Base-by-base conservation (phyloP, 2,329 filamentous ascomycete genomes). In the Albifimbria verrucaria region DNA sequence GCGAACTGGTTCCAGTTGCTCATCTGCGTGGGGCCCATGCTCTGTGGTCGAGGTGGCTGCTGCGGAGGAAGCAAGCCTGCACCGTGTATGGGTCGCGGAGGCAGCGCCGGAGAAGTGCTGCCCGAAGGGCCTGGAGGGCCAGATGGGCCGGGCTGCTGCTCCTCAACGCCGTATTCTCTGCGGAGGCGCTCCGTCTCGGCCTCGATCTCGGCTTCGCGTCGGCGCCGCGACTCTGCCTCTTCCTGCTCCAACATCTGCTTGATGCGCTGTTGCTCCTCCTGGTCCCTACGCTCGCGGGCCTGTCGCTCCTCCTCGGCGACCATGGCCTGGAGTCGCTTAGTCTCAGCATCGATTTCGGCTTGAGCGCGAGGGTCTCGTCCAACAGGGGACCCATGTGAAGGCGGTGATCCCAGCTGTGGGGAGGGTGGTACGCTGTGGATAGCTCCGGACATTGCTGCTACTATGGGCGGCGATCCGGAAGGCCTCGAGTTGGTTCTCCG, bases 111-210 rank as follows among this genome's bases (percentile, higher is more conserved):
- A 17, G 65, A 63, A 2, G 68, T 60, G 32, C 52, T 57, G 49
- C 53, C 48, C 20, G 56, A 48, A 44, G 49, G 52, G n/a, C 57
- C 47, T n/a, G 52, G 56, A 46, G 57, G 72, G 10, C 45, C 11
- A n/a, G 44, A 43, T 21, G 41, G 22, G 10, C 20, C 48, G 26
- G 59, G 64, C 41, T 60, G 67, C 62, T 80, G 77, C 1, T 76
- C 76, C 49, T 78, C 70, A 45, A 83, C 75, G 47, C 89, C 88
- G 61, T 90, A 92, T 60, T 87, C 69, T 59, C 77, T 82, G 21
- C 83, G 77, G 32, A 99, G 75, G 2, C 92, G 80, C 67, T 94
- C 90, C 1, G 94, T 97, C 72, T 99, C 93, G 56, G 80, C 81
- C 20, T 92, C 86, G 1, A 92, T 73, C 59, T 82, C 81, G 10